Percentiles rank a stretch among this genome's conserved stretches.
phyloP scores from a whole-genome alignment of 306 rosid genomes.

The Vigna radiata region DNA sequence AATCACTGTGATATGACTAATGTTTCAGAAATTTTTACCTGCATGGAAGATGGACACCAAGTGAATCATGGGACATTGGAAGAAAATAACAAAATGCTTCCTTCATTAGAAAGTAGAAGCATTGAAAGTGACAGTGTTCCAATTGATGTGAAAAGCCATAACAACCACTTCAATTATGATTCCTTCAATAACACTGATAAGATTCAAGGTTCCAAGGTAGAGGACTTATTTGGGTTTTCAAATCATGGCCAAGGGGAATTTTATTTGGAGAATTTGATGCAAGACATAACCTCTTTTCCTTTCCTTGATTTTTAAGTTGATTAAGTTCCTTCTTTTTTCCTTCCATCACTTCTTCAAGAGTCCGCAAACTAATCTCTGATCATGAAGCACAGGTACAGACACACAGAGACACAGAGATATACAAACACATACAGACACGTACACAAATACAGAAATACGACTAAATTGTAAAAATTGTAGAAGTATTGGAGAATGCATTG shows the following conservation, averaged over 20 bases:
- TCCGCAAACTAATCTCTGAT: background rate
- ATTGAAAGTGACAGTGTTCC: constrained; percentile 12
- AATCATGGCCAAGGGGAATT: constrained; percentile 55
- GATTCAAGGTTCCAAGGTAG: constrained; percentile 47
- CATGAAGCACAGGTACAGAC: fast-evolving
- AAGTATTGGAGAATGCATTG: too few species aligned
- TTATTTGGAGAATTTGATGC: constrained; percentile 78
- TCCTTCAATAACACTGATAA: constrained; percentile 56
- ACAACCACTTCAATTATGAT: constrained; percentile 57
- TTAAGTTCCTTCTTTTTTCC: background rate
- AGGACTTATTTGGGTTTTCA: constrained; percentile 58
- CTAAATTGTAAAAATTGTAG: too few species aligned
- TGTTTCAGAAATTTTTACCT: constrained; percentile 38
- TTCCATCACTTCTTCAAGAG: background rate
- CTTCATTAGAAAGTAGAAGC: constrained; percentile 53
- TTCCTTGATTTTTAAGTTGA: constrained; percentile 64
- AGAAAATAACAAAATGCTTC: constrained; percentile 54
- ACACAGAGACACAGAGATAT: too few species aligned
- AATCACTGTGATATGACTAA: constrained; percentile 45
- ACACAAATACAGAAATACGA: too few species aligned
- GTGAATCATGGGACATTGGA: constrained; percentile 55
- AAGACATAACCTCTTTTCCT: constrained; percentile 72
- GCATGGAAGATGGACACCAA: constrained; percentile 43
- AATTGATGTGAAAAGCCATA: constrained; percentile 50
- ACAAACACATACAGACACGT: too few species aligned